Conservation (phyloP, 2,329 filamentous ascomycete genomes). For the Fusarium burgessii region DNA sequence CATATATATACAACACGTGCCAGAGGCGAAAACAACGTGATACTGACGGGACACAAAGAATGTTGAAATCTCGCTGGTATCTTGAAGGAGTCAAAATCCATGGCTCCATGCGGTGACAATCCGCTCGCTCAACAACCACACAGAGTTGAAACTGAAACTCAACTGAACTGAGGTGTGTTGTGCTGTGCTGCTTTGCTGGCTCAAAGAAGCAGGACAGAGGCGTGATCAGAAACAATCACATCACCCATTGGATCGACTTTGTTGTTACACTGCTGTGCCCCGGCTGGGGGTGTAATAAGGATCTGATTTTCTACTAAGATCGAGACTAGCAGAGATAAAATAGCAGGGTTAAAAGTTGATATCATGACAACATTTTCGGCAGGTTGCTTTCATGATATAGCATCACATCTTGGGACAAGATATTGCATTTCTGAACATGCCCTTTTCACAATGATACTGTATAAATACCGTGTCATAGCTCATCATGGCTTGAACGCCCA, state of each 20-base stretch:
- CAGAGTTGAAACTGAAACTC: constrained; percentile 5
- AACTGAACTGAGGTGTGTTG: constrained; percentile 20
- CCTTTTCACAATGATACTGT: constrained; percentile 10
- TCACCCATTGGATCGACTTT: constrained; percentile 29
- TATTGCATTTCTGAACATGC: no score
- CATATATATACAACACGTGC: constrained; percentile 30
- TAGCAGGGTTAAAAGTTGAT: background rate
- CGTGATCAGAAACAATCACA: constrained; percentile 40
- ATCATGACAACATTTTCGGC: background rate
- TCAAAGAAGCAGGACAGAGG: constrained; percentile 16
- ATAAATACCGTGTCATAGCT: constrained; percentile 38
- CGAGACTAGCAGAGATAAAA: background rate
- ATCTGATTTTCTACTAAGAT: constrained; percentile 2
- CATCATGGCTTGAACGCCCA: constrained; percentile 40
- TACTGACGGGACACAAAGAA: constrained; percentile 13
- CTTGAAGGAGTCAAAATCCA: background rate
- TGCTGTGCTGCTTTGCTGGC: constrained; percentile 27
- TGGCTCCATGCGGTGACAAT: background rate
- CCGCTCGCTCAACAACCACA: background rate
- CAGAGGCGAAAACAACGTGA: constrained; percentile 18
- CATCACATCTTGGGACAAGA: background rate
- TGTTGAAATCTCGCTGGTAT: constrained; percentile 4
- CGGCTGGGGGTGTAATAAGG: constrained; percentile 5
- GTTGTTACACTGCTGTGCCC: constrained; percentile 37
- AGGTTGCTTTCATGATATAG: background rate